phyloP scores from a whole-genome alignment of 208 protist genomes.

The Trypanosoma mega region DNA sequence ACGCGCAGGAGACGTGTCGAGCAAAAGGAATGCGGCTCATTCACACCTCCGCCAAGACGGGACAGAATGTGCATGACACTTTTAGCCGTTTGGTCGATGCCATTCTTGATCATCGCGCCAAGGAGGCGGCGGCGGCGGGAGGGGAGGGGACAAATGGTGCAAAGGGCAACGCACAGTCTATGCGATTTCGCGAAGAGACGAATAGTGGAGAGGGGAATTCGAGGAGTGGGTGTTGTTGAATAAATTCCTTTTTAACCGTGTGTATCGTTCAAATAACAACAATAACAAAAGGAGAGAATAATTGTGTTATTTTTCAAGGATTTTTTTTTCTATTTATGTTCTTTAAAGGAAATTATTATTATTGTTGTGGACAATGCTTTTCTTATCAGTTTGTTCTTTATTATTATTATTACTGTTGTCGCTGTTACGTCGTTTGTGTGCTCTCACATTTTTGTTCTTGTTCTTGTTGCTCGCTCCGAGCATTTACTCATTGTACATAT shows the following conservation, averaged over 20 bases:
- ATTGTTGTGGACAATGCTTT: no score
- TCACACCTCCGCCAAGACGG: slow-evolving; percentile 19
- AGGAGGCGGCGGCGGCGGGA: slow-evolving; percentile 7
- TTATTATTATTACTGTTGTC: no score
- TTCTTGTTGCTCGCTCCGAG: no score
- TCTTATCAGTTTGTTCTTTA: no score
- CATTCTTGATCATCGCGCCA: slow-evolving; percentile 6
- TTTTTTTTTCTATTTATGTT: slow-evolving; percentile 19
- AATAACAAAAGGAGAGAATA: no score
- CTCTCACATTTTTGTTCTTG: no score
- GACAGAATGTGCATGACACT: slow-evolving; percentile 12
- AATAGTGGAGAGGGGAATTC: neutral
- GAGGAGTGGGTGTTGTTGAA: slow-evolving; percentile 4
- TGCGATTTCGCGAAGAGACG: slow-evolving; percentile 11
- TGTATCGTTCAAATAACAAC: neutral
- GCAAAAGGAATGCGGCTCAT: slow-evolving; percentile 14
- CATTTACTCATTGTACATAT: no score
- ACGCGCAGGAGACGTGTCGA: slow-evolving; percentile 4
- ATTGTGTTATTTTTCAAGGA: neutral
- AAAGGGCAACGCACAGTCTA: slow-evolving; percentile 1
- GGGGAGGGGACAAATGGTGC: neutral
- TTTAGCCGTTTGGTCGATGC: slow-evolving; percentile 10
- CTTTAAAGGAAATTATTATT: no score
- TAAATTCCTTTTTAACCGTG: neutral
- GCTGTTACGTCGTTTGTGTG: no score